Conservation (phyloP, 2,329 filamentous ascomycete genomes). For the Hypoxylon sp. region DNA sequence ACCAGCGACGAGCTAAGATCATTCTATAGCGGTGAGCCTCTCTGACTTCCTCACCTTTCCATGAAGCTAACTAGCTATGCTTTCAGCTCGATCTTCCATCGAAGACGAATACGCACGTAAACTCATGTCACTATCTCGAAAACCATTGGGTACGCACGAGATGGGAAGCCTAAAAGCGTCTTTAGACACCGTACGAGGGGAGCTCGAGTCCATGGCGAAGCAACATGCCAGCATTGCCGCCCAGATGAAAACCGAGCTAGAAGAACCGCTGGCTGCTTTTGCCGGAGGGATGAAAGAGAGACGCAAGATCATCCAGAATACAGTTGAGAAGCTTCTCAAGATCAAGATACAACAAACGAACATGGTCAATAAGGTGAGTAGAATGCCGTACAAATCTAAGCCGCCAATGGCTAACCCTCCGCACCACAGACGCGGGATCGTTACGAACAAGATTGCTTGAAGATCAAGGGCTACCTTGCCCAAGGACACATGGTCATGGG, state of each 20-base stretch:
- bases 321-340: slow-evolving; percentile 94
- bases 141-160: slow-evolving; percentile 90
- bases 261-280: slow-evolving; percentile 93
- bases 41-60: not conserved
- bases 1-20: slow-evolving; percentile 93
- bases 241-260: slow-evolving; percentile 96
- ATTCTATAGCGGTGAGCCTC: slow-evolving; percentile 81
- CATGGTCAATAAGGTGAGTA: slow-evolving; percentile 85
- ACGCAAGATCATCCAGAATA: slow-evolving; percentile 93
- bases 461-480: slow-evolving; percentile 98
- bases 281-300: slow-evolving; percentile 95
- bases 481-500: slow-evolving; percentile 99
- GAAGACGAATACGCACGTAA: slow-evolving; percentile 98
- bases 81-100: slow-evolving; percentile 85
- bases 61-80: not conserved
- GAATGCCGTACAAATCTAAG: not conserved
- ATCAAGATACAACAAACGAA: slow-evolving; percentile 92
- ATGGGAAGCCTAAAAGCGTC: slow-evolving; percentile 85
- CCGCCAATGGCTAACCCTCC: slow-evolving; percentile 1
- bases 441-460: slow-evolving; percentile 97
- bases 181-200: slow-evolving; percentile 86
- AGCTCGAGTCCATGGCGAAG: slow-evolving; percentile 94
- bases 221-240: slow-evolving; percentile 89
- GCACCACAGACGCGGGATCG: slow-evolving; percentile 80
- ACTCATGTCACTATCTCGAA: slow-evolving; percentile 85